These are phyloP conservation scores for Carex arenaria DNA, from an alignment of 202 grass and related monocot genomes.

Conservation along the genomic window DNA sequence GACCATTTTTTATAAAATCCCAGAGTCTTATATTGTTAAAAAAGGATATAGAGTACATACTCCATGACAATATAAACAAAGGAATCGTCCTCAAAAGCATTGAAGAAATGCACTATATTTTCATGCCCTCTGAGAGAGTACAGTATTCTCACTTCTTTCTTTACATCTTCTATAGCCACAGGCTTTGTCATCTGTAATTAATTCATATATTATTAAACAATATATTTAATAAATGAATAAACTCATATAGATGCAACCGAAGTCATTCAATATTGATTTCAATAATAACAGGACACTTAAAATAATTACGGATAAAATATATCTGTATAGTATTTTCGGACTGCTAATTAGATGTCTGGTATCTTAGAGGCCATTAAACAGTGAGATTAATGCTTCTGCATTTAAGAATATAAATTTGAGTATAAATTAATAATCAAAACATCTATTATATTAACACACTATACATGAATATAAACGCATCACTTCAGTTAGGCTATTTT, in stretches of 20 bases:
- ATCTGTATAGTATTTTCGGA: background rate
- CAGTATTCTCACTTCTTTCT: slow-evolving; percentile 96
- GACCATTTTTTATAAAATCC: background rate
- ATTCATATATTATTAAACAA: slow-evolving; percentile 22
- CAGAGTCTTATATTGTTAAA: background rate
- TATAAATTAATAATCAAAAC: background rate
- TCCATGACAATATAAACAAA: slow-evolving; percentile 99
- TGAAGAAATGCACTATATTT: slow-evolving; percentile 94
- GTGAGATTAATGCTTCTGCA: background rate
- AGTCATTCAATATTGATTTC: background rate
- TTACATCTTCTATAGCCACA: slow-evolving; percentile 90
- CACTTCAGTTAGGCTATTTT: background rate
- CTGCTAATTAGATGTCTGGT: background rate
- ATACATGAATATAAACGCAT: background rate
- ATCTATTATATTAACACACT: background rate
- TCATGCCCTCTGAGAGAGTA: slow-evolving; percentile 87
- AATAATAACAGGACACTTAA: background rate
- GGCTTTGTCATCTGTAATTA: slow-evolving; percentile 70
- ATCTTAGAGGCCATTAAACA: background rate
- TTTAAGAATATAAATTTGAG: background rate
- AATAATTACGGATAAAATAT: slow-evolving; percentile 1
- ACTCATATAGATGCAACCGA: background rate
- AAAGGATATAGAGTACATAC: slow-evolving; percentile 46
- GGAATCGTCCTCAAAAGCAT: slow-evolving; percentile 87
- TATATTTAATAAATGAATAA: slow-evolving; percentile 8